Base-by-base conservation (phyloP, 73 alveolate species). In the Uronychia binucleata region DNA sequence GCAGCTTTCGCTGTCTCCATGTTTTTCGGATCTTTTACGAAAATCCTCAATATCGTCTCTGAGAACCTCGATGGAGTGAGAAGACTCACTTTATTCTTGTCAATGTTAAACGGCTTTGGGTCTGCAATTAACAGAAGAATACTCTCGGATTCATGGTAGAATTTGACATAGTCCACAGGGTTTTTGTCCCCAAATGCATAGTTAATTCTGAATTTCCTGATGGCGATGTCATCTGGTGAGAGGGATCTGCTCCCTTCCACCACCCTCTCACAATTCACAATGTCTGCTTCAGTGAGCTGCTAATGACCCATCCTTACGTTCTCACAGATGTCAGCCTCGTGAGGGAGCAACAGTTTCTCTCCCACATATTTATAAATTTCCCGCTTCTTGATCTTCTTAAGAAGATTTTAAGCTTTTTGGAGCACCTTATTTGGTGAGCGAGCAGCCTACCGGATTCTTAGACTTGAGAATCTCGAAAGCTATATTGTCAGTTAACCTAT, bases 1-100 rank as follows among this genome's bases (percentile, higher is more conserved):
- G 91, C 87, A 34, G 80, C 81, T 67, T 35, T 88, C 0, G 93
- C 96, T 58, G 92, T 81, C 59, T 93, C 96, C 59, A 80, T 85
- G 75, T 92, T 92, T 46, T 86, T 85, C 30, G 83, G 74, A 83
- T 94, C 96, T 80, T 93, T 94, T 57, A 92, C 90, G 77, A 90
- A 91, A 0, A 94, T 92, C 29, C 92, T 80, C 31, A 94, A 74
- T 31, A 87, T 82, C 29, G 87, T 81, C 86, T 94, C 98, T 0
- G 86, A 78, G 76, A 83, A 91, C 29, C 75, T 86, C 35, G 85
- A 86, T 0, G 98, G 98, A 86, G 80, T 81, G 59, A 94, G 29
- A 1, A 78, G 76, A 25, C 58, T 28, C 58, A 75, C 81, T 75
- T 75, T 75, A 30, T 75, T 32, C 30, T 30, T 75, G 67, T 46